phyloP scores from a whole-genome alignment of 495 filamentous ascomycete species.

The Aspergillus sclerotioniger region DNA sequence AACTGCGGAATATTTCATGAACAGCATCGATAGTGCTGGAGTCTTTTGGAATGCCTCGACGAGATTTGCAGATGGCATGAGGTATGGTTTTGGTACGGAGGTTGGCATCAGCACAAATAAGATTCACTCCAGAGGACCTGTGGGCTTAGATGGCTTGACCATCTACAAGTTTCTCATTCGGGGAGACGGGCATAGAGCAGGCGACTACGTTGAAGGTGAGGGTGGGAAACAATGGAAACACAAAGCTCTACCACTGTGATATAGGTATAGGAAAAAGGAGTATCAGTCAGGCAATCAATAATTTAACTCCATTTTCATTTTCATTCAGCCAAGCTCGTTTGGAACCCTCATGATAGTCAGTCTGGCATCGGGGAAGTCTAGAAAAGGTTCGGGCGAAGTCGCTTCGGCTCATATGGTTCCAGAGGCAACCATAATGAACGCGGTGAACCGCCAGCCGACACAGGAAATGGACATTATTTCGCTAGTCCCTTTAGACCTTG shows the following conservation, averaged over 20 bases:
- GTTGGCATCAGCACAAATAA: constrained; percentile 99
- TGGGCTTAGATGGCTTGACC: constrained; percentile 90
- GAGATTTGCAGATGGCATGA: constrained; percentile 92
- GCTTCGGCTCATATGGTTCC: neutral
- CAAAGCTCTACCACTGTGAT: constrained; percentile 47
- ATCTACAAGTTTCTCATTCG: constrained; percentile 93
- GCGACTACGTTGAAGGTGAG: constrained; percentile 67
- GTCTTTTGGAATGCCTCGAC: constrained; percentile 98
- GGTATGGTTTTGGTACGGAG: constrained; percentile 96
- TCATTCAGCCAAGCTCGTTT: constrained; percentile 14
- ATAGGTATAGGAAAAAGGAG: neutral
- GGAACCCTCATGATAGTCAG: constrained; percentile 4
- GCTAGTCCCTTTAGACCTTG: constrained; percentile 75
- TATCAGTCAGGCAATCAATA: neutral
- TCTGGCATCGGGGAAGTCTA: constrained; percentile 11
- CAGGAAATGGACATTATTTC: neutral
- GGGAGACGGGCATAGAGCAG: constrained; percentile 74
- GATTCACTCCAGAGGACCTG: constrained; percentile 90
- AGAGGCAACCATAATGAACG: neutral
- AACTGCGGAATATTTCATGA: constrained; percentile 76
- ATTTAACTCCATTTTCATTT: constrained; percentile 17
- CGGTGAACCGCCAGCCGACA: neutral
- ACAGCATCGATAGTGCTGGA: constrained; percentile 80
- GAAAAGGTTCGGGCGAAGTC: constrained; percentile 1
- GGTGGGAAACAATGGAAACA: constrained; percentile 68